Conservation (phyloP, 2,329 filamentous ascomycete genomes). For the Cytospora schulzeri region DNA sequence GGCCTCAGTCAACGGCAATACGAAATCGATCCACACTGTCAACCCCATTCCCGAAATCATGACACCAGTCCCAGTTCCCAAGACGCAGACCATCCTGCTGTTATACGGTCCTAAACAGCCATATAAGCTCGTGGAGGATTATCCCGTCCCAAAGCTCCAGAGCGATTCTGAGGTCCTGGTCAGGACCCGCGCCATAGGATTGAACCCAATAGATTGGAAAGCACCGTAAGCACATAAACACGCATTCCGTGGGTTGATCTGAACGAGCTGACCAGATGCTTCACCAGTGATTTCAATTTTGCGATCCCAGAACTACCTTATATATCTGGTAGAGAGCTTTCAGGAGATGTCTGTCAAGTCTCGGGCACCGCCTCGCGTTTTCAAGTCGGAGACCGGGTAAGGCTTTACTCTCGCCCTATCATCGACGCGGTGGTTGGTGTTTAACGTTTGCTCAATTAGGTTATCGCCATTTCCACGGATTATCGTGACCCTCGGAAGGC, state of each 20-base stretch:
- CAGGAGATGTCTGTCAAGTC: conserved; percentile 61
- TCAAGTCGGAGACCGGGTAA: conserved; percentile 56
- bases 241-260: neutral
- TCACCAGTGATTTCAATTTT: conserved; percentile 66
- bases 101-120: conserved; percentile 36
- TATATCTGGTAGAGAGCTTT: conserved; percentile 70
- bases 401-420: conserved; percentile 3
- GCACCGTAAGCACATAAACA: conserved; percentile 56
- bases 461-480: conserved; percentile 71
- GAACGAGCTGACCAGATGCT: neutral
- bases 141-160: conserved; percentile 34
- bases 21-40: conserved; percentile 1
- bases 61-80: conserved; percentile 25
- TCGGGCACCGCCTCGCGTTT: conserved; percentile 50
- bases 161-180: conserved; percentile 58
- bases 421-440: neutral
- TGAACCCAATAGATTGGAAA: conserved; percentile 80
- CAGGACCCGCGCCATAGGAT: conserved; percentile 64
- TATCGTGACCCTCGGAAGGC: conserved; percentile 73
- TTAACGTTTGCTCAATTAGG: conserved; percentile 36
- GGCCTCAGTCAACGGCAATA: neutral
- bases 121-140: conserved; percentile 35
- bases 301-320: conserved; percentile 69
- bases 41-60: conserved; percentile 2
- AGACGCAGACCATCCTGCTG: conserved; percentile 36